Percentiles rank a stretch among this genome's conserved stretches.
Conservation (phyloP, 139 green algal genomes). For the Parachlorella kessleri region DNA sequence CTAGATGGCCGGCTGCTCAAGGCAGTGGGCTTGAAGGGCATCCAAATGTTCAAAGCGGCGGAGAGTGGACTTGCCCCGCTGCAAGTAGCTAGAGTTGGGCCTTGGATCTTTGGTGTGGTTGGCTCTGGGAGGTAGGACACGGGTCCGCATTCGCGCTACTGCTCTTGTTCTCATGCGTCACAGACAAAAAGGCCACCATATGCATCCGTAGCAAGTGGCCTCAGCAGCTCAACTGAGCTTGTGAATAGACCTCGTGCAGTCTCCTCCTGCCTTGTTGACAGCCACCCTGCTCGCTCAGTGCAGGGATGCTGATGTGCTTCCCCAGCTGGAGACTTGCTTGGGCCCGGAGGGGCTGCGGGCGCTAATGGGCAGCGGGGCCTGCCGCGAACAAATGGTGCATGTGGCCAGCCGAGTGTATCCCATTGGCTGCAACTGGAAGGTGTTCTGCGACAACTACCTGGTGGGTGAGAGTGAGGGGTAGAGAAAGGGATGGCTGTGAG, state of each 20-base stretch:
- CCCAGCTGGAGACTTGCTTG: slow-evolving; percentile 14
- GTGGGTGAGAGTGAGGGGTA: slow-evolving; percentile 17
- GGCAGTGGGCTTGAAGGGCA: slow-evolving; percentile 53
- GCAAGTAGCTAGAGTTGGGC: slow-evolving; percentile 19
- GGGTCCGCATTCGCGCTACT: no score
- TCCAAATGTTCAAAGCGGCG: slow-evolving; percentile 48
- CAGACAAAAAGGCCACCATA: no score
- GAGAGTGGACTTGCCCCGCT: slow-evolving; percentile 49
- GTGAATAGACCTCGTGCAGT: no score
- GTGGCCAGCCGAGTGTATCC: slow-evolving; percentile 45
- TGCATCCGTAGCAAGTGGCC: no score
- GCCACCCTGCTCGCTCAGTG: no score
- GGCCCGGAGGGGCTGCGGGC: slow-evolving; percentile 3
- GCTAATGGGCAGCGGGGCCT: slow-evolving; percentile 26
- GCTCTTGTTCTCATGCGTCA: no score
- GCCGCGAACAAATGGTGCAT: slow-evolving; percentile 29
- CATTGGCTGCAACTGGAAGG: slow-evolving; percentile 75
- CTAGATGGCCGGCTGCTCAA: slow-evolving; percentile 44
- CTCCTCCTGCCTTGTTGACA: no score
- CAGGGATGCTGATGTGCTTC: background rate
- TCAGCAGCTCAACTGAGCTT: no score
- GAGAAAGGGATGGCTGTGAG: background rate
- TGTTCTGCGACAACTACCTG: slow-evolving; percentile 73
- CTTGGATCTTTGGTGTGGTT: slow-evolving; percentile 45
- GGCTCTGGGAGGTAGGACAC: no score